Evolutionary conservation across 352 stramenopile species (phyloP).

Genomic region (Phytophthora tentaculata): DNA sequence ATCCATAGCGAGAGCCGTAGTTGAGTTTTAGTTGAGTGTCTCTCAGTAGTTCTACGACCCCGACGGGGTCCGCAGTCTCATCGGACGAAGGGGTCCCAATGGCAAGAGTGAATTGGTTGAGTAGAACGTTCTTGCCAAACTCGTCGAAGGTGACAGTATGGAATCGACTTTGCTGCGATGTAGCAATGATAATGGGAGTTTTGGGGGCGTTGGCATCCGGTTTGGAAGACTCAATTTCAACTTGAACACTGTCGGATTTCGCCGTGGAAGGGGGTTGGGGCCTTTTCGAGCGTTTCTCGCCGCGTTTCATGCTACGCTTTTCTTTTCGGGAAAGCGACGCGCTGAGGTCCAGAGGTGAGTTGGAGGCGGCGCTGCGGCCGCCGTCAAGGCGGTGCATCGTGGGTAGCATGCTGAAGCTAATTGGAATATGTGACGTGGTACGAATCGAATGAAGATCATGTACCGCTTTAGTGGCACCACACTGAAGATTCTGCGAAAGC

Average conservation of each 20-base stretch:
- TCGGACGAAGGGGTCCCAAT: constrained; percentile 30
- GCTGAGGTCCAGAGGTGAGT: constrained; percentile 33
- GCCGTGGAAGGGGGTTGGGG: constrained; percentile 3
- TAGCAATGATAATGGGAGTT: constrained; percentile 34
- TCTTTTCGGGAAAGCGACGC: constrained; percentile 55
- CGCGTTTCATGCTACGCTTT: constrained; percentile 45
- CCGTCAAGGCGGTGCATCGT: constrained; percentile 45
- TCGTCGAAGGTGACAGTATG: constrained; percentile 68
- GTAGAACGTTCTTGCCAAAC: constrained; percentile 62
- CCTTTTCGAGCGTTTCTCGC: constrained; percentile 27
- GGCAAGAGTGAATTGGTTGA: constrained; percentile 62
- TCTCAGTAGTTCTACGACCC: constrained; percentile 62
- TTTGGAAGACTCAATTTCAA: constrained; percentile 11
- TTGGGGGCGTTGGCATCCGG: constrained; percentile 7
- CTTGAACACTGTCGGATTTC: neutral
- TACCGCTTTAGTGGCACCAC: constrained; percentile 11
- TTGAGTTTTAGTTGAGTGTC: constrained; percentile 78
- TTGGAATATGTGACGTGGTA: constrained; percentile 27
- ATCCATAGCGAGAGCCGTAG: constrained; percentile 76
- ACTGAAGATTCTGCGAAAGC: constrained; percentile 21
- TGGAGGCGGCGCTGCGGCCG: constrained; percentile 28
- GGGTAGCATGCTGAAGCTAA: constrained; percentile 38
- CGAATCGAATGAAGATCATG: neutral
- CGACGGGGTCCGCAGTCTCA: constrained; percentile 17
- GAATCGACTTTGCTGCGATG: constrained; percentile 66